phyloP scores from a whole-genome alignment of 345 rosid genomes.

The Brassica juncea region DNA sequence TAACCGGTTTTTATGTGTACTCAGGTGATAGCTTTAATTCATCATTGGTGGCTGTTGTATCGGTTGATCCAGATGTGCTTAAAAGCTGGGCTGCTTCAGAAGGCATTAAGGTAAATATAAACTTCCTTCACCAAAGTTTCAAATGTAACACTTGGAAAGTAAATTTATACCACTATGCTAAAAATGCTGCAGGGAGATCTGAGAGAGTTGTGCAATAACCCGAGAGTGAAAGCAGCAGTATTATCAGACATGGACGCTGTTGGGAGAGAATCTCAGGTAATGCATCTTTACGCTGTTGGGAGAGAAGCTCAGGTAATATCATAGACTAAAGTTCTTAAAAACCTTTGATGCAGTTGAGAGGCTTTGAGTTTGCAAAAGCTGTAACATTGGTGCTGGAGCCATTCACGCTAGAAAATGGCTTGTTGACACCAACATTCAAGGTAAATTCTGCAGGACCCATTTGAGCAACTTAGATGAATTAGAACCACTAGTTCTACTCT shows the following conservation, averaged over 20 bases:
- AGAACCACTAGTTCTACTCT: background rate
- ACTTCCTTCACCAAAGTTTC: constrained; percentile 12
- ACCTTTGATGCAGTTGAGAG: constrained; percentile 49
- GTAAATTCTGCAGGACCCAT: constrained; percentile 36
- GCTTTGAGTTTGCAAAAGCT: constrained; percentile 91
- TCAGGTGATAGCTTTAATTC: constrained; percentile 97
- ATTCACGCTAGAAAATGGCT: constrained; percentile 77
- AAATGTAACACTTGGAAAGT: constrained; percentile 7
- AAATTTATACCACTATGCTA: background rate
- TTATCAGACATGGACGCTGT: constrained; percentile 75
- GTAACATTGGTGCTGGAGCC: constrained; percentile 80
- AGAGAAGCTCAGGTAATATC: constrained; percentile 77
- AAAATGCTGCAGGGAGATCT: constrained; percentile 57
- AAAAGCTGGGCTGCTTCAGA: constrained; percentile 85
- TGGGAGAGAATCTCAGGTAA: constrained; percentile 89
- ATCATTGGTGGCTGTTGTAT: constrained; percentile 76
- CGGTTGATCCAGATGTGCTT: constrained; percentile 78
- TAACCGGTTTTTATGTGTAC: constrained; percentile 21
- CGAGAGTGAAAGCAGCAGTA: constrained; percentile 71
- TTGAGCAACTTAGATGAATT: constrained; percentile 19
- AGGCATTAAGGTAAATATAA: constrained; percentile 68
- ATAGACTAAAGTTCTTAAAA: background rate
- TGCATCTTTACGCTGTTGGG: constrained; percentile 53
- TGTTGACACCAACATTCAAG: constrained; percentile 94
- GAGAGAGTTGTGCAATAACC: constrained; percentile 72